A percentile compares a stretch with the other conserved stretches of the same genome.
Evolutionary conservation across 148 eudicot genomes (phyloP).

Genomic region (Rhododendron griersonianum): DNA sequence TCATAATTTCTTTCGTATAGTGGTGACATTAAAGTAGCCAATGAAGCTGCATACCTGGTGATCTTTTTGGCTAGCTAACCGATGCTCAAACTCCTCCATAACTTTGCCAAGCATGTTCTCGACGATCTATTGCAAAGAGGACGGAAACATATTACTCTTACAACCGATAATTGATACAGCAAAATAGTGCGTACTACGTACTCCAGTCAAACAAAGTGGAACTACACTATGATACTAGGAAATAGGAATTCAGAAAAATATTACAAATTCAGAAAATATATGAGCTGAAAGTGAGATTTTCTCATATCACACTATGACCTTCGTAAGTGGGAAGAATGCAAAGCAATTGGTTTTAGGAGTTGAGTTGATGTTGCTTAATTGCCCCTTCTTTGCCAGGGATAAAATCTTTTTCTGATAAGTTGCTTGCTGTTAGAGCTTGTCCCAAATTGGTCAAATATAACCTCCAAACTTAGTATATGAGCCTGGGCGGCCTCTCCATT

Average conservation of each 20-base stretch:
- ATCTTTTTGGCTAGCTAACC: slow-evolving; percentile 40
- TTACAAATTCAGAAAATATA: not conserved
- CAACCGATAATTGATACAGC: not conserved
- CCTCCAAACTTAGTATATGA: too few relatives aligned
- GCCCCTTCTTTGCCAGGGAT: not conserved
- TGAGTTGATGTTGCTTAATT: not conserved
- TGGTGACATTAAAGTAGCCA: not conserved
- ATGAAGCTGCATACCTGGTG: slow-evolving; percentile 37
- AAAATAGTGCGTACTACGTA: not conserved
- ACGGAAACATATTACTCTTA: not conserved
- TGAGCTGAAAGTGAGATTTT: not conserved
- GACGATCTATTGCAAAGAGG: slow-evolving; percentile 46
- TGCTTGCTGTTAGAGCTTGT: not conserved
- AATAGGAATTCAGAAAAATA: not conserved
- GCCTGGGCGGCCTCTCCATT: too few relatives aligned
- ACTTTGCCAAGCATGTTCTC: slow-evolving; percentile 65
- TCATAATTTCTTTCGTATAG: not conserved
- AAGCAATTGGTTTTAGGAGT: not conserved
- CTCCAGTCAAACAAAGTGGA: not conserved
- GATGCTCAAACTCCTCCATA: slow-evolving; percentile 77
- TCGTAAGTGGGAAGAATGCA: not conserved
- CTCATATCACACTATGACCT: not conserved
- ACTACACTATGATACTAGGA: not conserved
- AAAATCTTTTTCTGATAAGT: not conserved
- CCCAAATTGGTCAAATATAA: too few relatives aligned